Percentiles rank a stretch among this genome's conserved stretches.
Conservation (phyloP, 805 yeast genomes). For the Candida ipomoeae region DNA sequence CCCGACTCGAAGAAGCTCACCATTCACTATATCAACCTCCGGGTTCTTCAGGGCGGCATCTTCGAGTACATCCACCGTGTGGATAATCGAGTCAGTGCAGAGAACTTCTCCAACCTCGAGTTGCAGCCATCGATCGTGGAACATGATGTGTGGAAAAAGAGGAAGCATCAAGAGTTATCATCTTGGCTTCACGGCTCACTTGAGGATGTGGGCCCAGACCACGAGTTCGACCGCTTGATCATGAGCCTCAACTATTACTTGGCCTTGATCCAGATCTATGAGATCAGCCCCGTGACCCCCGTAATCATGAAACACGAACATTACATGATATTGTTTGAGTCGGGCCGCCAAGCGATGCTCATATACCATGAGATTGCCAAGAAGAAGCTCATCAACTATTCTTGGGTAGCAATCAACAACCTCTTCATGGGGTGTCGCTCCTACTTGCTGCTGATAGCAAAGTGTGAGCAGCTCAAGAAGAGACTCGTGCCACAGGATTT, state of each 20-base stretch:
- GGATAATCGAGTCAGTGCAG: conserved; percentile 3
- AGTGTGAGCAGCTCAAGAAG: neutral
- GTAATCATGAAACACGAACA: conserved; percentile 5
- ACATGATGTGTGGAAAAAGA: conserved; percentile 8
- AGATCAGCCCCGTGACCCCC: conserved; percentile 11
- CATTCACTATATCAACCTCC: conserved; percentile 7
- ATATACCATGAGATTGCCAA: conserved; percentile 9
- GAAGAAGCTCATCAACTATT: conserved; percentile 10
- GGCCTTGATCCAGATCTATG: conserved; percentile 10
- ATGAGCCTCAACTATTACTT: conserved; percentile 13
- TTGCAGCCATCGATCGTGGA: neutral
- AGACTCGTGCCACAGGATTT: neutral
- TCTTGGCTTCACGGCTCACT: conserved; percentile 6
- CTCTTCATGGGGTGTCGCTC: conserved; percentile 9
- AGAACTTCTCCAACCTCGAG: neutral
- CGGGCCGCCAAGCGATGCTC: conserved; percentile 12
- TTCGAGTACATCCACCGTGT: conserved; percentile 7
- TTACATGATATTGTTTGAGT: conserved; percentile 6
- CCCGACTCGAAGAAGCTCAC: conserved; percentile 4
- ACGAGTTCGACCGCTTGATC: conserved; percentile 6
- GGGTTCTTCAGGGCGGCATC: conserved; percentile 8
- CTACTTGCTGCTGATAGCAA: conserved; percentile 11
- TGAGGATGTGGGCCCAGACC: neutral
- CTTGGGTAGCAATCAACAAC: conserved; percentile 18
- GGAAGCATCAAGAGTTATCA: conserved; percentile 2